These are phyloP conservation scores for Uronychia binucleata DNA, from an alignment of 73 alveolate genomes.

Conservation along the genomic window DNA sequence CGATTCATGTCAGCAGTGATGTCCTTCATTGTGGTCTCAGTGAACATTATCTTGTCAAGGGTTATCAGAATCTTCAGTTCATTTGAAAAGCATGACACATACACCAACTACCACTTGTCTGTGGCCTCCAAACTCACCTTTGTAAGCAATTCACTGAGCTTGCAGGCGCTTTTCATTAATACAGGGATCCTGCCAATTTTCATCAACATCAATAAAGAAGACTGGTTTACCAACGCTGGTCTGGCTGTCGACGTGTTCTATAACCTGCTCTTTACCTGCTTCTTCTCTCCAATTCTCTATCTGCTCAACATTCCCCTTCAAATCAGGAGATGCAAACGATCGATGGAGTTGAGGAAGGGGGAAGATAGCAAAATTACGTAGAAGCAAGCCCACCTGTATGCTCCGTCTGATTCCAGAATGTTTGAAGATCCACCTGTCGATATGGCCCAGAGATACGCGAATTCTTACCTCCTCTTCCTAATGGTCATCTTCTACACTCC, in stretches of 20 bases:
- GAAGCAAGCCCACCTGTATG: slow-evolving; percentile 17
- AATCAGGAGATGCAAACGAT: slow-evolving; percentile 22
- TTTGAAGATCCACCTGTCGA: slow-evolving; percentile 30
- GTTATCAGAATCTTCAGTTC: slow-evolving; percentile 51
- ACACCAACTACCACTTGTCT: slow-evolving; percentile 68
- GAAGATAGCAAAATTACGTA: slow-evolving; percentile 45
- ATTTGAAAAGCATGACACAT: slow-evolving; percentile 69
- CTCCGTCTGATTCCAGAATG: no score
- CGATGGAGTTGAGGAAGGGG: slow-evolving; percentile 32
- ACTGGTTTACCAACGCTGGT: slow-evolving; percentile 65
- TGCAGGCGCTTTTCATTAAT: slow-evolving; percentile 71
- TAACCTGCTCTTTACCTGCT: slow-evolving; percentile 32
- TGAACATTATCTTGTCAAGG: slow-evolving; percentile 53
- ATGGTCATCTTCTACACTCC: slow-evolving; percentile 61
- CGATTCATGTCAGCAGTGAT: slow-evolving; percentile 50
- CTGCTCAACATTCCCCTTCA: slow-evolving; percentile 34
- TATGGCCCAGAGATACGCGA: slow-evolving; percentile 61
- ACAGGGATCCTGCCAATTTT: slow-evolving; percentile 73
- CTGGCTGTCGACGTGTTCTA: slow-evolving; percentile 53
- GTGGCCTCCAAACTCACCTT: slow-evolving; percentile 69
- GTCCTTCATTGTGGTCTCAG: slow-evolving; percentile 61
- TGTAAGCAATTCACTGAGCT: no score
- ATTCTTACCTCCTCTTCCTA: slow-evolving; percentile 37
- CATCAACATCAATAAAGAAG: slow-evolving; percentile 28
- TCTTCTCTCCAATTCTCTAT: slow-evolving; percentile 59